Evolutionary conservation across 2,329 filamentous ascomycete species (phyloP).

Genomic region (Fusarium annulatum): DNA sequence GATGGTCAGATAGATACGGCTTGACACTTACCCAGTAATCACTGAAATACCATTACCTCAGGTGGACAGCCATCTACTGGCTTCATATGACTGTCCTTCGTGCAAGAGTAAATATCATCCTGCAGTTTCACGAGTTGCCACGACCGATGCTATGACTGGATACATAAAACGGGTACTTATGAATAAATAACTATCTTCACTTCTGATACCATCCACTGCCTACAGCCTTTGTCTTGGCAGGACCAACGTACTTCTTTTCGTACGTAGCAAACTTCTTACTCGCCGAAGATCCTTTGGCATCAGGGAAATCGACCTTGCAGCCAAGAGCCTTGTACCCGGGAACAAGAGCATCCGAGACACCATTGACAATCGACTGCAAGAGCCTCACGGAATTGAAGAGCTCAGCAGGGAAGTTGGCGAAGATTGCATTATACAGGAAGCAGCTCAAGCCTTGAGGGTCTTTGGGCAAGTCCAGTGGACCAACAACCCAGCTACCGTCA

Average conservation of each 20-base stretch:
- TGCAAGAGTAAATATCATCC: not conserved
- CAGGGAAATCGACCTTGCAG: slow-evolving; percentile 21
- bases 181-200: not conserved
- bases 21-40: no score
- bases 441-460: slow-evolving; percentile 16
- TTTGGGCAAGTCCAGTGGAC: not conserved
- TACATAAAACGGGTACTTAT: not conserved
- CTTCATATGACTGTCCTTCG: no score
- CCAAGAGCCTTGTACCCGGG: slow-evolving; percentile 23
- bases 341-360: not conserved
- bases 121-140: not conserved
- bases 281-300: slow-evolving; percentile 14
- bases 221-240: slow-evolving; percentile 16
- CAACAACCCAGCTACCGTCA: slow-evolving; percentile 15
- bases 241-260: slow-evolving; percentile 22
- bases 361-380: slow-evolving; percentile 12
- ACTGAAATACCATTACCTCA: not conserved
- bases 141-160: not conserved
- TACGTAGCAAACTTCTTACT: slow-evolving; percentile 8
- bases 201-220: slow-evolving; percentile 22
- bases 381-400: slow-evolving; percentile 15
- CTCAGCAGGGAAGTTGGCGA: slow-evolving; percentile 20
- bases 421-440: slow-evolving; percentile 24
- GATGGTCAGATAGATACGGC: no score
- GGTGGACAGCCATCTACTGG: not conserved